Conservation (phyloP, 768 basidiomycete genomes). For the Pleurotus tuber-regium region DNA sequence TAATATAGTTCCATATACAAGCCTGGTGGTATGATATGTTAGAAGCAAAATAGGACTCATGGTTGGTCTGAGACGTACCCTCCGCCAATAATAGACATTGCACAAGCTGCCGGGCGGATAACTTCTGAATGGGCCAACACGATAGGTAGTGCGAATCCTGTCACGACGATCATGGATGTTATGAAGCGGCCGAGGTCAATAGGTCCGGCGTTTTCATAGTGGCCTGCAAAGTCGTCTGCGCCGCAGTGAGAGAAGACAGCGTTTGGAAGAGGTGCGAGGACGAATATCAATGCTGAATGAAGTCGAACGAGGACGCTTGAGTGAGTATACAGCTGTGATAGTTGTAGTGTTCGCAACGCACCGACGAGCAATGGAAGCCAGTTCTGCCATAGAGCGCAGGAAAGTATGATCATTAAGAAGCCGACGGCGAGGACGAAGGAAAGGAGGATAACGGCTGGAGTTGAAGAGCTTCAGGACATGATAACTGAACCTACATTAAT, state of each 20-base stretch:
- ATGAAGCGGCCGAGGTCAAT: conserved; percentile 94
- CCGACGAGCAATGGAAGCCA: conserved; percentile 98
- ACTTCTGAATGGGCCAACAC: conserved; percentile 90
- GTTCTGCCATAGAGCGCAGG: conserved; percentile 93
- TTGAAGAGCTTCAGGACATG: no score
- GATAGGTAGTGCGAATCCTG: conserved; percentile 90
- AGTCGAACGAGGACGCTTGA: no score
- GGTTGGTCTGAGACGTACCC: conserved; percentile 48
- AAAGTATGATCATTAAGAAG: conserved; percentile 96
- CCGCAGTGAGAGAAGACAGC: conserved; percentile 92
- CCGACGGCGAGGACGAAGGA: conserved; percentile 97
- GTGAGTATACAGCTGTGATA: no score
- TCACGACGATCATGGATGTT: conserved; percentile 85
- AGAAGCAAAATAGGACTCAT: conserved; percentile 5
- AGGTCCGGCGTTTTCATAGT: conserved; percentile 67
- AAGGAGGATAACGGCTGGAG: conserved; percentile 87
- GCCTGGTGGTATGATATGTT: conserved; percentile 43
- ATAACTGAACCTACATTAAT: no score
- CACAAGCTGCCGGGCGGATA: conserved; percentile 79
- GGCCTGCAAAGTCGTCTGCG: conserved; percentile 81
- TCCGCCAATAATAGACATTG: conserved; percentile 95
- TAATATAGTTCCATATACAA: conserved; percentile 89
- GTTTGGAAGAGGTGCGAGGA: conserved; percentile 94
- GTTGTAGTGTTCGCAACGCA: conserved; percentile 44
- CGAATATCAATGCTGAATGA: conserved; percentile 88